A percentile compares a stretch with the other conserved stretches of the same genome.
phyloP scores from a whole-genome alignment of 805 yeast species.

The Saccharomycopsis capsularis region DNA sequence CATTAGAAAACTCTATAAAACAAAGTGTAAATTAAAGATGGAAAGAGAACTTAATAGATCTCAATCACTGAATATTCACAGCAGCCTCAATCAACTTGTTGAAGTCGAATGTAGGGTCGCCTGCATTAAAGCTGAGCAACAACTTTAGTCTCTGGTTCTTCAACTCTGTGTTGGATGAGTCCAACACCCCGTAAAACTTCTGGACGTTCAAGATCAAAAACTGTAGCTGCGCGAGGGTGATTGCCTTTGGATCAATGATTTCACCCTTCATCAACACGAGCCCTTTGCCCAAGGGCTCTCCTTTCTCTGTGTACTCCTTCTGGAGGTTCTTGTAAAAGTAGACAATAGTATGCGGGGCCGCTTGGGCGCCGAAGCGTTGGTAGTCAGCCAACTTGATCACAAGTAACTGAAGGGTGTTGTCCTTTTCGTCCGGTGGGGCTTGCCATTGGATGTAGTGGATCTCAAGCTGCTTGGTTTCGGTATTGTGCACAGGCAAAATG shows the following conservation, averaged over 20 bases:
- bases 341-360: conserved; percentile 17
- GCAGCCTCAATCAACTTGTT: conserved; percentile 15
- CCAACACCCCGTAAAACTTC: conserved; percentile 21
- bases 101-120: conserved; percentile 15
- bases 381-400: conserved; percentile 15
- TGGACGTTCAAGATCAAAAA: conserved; percentile 18
- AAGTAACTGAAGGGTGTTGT: conserved; percentile 9
- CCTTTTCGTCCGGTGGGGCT: conserved; percentile 1
- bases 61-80: conserved; percentile 10
- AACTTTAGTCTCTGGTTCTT: conserved; percentile 14
- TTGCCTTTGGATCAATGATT: conserved; percentile 9
- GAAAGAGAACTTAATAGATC: not conserved
- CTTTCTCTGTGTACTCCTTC: not conserved
- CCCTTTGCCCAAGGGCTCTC: conserved; percentile 8
- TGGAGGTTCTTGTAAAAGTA: conserved; percentile 17
- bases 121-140: conserved; percentile 14
- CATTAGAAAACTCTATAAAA: too few relatives aligned
- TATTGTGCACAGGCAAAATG: conserved; percentile 15
- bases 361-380: conserved; percentile 12
- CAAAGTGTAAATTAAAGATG: too few relatives aligned
- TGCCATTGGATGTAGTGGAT: conserved; percentile 21
- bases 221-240: conserved; percentile 10
- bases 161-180: conserved; percentile 3
- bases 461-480: conserved; percentile 16
- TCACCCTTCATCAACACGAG: conserved; percentile 22